Percentiles rank a stretch among this genome's conserved stretches.
These are phyloP conservation scores for Fusarium coicis DNA, from an alignment of 2,329 filamentous ascomycete genomes.

Conservation along the genomic window DNA sequence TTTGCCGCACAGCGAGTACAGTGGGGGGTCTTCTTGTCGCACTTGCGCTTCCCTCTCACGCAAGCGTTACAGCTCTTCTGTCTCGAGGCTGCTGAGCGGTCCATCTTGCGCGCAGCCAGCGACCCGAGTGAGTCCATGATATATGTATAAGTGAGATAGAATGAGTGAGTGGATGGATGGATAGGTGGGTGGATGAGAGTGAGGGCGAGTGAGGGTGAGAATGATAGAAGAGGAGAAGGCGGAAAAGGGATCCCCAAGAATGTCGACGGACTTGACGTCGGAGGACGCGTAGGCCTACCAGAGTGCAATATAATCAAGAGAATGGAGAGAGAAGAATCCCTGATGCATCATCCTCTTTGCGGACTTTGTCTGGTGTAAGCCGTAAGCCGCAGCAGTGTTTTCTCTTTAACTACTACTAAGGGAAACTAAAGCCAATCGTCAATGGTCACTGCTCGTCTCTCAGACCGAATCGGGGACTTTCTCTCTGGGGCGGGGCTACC, in stretches of 20 bases:
- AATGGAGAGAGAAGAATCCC: neutral
- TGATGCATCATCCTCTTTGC: constrained; percentile 1
- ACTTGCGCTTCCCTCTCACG: constrained; percentile 59
- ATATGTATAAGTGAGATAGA: constrained; percentile 7
- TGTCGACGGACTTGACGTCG: constrained; percentile 23
- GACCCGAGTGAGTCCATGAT: constrained; percentile 44
- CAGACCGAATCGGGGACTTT: constrained; percentile 30
- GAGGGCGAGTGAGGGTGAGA: neutral
- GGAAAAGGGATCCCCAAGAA: constrained; percentile 5
- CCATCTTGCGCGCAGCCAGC: constrained; percentile 45
- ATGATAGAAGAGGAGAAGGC: constrained; percentile 10
- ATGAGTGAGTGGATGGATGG: neutral
- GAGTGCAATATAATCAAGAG: neutral
- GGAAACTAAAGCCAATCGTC: neutral
- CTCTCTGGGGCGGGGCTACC: neutral
- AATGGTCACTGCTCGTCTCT: constrained; percentile 18
- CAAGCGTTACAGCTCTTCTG: constrained; percentile 63
- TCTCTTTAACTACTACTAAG: neutral
- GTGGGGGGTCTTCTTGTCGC: constrained; percentile 57
- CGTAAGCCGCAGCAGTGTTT: constrained; percentile 9
- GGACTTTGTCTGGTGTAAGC: constrained; percentile 23
- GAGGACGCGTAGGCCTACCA: constrained; percentile 13
- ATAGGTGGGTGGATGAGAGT: neutral
- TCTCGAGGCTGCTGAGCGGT: constrained; percentile 55
- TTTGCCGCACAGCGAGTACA: constrained; percentile 57